Evolutionary conservation across 2,329 filamentous ascomycete genomes (phyloP), one percentile per base, ranked within the genome.

Genomic region (Fusarium nisikadoi): DNA sequence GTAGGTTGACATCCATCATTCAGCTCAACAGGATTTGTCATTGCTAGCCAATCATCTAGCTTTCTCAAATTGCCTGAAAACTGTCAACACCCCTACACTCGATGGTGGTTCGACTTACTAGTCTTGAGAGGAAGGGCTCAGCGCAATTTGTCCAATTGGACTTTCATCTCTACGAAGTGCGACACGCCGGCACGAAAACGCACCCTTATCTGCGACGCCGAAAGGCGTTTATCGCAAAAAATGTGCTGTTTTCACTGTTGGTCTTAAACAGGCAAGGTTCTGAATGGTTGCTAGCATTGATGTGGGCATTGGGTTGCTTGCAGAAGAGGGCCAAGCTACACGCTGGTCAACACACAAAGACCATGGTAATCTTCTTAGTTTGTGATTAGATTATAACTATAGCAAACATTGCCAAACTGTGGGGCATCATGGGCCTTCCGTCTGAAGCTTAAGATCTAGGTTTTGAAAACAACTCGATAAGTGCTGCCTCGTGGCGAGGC

Each of bases 371-470:
- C 38, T 59, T 56, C 65, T 58, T 41, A 56, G 33, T 55, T 73
- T 55, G 42, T 35, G 41, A 60, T 63, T 56, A 73, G 50, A 67
- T 71, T 70, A 66, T 50, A 49, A 23, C 41, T 56, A 39, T 17
- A 27, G 33, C 39, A 45, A 42, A 46, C 31, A 41, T 54, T 60
- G 45, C 43, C 62, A 49, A 46, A 43, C 38, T 41, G 33, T 56
- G 23, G 39, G 29, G 25, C 45, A 46, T 52, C 45, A 17, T 54
- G 38, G 54, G 54, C n/a, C 27, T 33, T 62, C 50, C 45, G 27
- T 36, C 56, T 60, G 45, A 43, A 36, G 49, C 60, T 70, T 33
- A 39, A 33, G 43, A 65, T 64, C 58, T 64, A 68, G 41, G 20
- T 39, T 70, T 67, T 69, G 45, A 35, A 60, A 64, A 36, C 14